These are phyloP conservation scores for Geotrichum fermentans DNA, from an alignment of 1,139 yeast species.

Conservation along the genomic window DNA sequence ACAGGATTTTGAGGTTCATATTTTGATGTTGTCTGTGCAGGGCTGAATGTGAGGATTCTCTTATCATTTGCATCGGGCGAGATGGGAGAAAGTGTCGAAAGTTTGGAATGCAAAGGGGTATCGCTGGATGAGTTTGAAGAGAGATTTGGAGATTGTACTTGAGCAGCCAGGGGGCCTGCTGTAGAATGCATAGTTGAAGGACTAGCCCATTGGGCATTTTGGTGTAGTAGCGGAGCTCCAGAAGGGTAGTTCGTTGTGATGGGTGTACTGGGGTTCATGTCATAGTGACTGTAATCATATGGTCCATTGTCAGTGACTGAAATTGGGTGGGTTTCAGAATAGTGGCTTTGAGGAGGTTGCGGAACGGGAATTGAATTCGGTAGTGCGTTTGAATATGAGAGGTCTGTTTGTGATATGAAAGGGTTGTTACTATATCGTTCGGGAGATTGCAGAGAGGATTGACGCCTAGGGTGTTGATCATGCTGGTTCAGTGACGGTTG, in stretches of 20 bases:
- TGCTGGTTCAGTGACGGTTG: too few relatives aligned
- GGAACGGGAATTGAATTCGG: slow-evolving; percentile 7
- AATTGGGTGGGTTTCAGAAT: slow-evolving; percentile 24
- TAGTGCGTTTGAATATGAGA: background rate
- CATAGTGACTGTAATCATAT: slow-evolving; percentile 24
- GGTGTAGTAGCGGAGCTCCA: slow-evolving; percentile 9
- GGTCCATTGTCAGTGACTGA: slow-evolving; percentile 30
- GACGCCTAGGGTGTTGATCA: slow-evolving; percentile 1
- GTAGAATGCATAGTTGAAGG: slow-evolving; percentile 5
- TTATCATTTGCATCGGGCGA: slow-evolving; percentile 10
- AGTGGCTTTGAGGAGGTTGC: slow-evolving; percentile 5
- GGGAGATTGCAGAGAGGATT: too few relatives aligned
- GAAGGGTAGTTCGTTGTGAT: slow-evolving; percentile 5
- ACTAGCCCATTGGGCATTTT: slow-evolving; percentile 10
- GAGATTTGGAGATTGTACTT: slow-evolving; percentile 7
- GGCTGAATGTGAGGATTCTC: background rate
- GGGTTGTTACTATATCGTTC: slow-evolving; percentile 13
- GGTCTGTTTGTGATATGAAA: slow-evolving; percentile 2
- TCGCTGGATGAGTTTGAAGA: slow-evolving; percentile 8
- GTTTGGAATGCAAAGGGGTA: slow-evolving; percentile 10
- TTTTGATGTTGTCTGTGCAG: slow-evolving; percentile 3
- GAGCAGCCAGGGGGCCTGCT: slow-evolving; percentile 9
- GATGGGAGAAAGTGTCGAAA: slow-evolving; percentile 6
- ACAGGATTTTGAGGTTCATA: slow-evolving; percentile 3
- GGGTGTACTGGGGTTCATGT: slow-evolving; percentile 15